Percentiles rank a stretch among this genome's conserved stretches.
Conservation (phyloP, 2,329 filamentous ascomycete species). For the Pestalotiopsis sp. region DNA sequence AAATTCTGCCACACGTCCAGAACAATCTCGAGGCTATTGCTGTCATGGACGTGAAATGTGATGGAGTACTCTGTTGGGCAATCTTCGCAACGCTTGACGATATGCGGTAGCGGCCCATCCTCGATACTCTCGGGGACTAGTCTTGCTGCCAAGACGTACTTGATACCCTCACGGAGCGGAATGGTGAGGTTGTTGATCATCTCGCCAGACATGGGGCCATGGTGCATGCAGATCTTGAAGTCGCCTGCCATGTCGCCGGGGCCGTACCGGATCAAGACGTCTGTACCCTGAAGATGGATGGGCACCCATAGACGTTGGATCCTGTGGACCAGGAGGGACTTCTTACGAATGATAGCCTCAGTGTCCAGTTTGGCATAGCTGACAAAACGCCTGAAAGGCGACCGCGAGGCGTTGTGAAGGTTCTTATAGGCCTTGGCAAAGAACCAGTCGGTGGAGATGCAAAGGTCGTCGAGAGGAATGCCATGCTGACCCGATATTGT, state of each 20-base stretch:
- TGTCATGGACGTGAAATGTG: slow-evolving; percentile 17
- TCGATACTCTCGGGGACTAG: background rate
- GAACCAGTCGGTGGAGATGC: slow-evolving; percentile 17
- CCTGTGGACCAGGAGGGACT: slow-evolving; percentile 13
- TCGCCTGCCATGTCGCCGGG: slow-evolving; percentile 16
- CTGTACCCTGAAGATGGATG: slow-evolving; percentile 15
- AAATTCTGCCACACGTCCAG: slow-evolving; percentile 20
- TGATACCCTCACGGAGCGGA: slow-evolving; percentile 12
- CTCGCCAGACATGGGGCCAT: slow-evolving; percentile 4
- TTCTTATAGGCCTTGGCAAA: slow-evolving; percentile 15
- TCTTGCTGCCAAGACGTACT: slow-evolving; percentile 9
- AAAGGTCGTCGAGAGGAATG: slow-evolving; percentile 12
- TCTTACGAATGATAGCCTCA: slow-evolving; percentile 12
- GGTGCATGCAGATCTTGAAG: slow-evolving; percentile 19
- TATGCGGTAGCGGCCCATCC: slow-evolving; percentile 8
- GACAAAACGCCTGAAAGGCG: slow-evolving; percentile 16
- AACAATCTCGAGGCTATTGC: slow-evolving; percentile 16
- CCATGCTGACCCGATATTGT: slow-evolving; percentile 2
- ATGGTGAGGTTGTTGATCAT: slow-evolving; percentile 18
- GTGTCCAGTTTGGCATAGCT: slow-evolving; percentile 19
- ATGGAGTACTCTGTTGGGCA: slow-evolving; percentile 17
- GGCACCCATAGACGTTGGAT: slow-evolving; percentile 19
- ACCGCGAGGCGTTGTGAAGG: slow-evolving; percentile 14
- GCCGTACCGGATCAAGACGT: slow-evolving; percentile 19
- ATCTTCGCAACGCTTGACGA: slow-evolving; percentile 16